Conservation (phyloP, 2,329 filamentous ascomycete species). For the Apiospora arundinis region DNA sequence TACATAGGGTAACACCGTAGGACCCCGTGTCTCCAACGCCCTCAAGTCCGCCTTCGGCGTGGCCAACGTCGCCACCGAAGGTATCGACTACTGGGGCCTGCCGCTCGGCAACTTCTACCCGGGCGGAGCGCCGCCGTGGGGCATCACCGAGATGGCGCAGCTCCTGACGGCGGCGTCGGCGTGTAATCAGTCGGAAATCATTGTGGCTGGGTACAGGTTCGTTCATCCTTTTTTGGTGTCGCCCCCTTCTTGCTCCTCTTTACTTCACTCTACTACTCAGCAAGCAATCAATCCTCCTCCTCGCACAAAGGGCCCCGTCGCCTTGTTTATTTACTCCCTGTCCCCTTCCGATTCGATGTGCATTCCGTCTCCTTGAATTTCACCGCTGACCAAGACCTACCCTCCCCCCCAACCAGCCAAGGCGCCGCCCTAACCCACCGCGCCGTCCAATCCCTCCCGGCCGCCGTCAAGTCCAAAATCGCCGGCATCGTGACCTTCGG, state of each 20-base stretch:
- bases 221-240: not conserved
- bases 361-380: too few relatives aligned
- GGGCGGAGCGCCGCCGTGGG: constrained; percentile 39
- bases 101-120: constrained; percentile 37
- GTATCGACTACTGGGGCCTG: constrained; percentile 37
- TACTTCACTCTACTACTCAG: too few relatives aligned
- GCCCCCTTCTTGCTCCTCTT: not conserved
- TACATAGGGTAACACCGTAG: constrained; percentile 34
- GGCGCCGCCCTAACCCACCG: constrained; percentile 47
- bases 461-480: constrained; percentile 36
- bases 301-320: too few relatives aligned
- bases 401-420: constrained; percentile 32
- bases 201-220: constrained; percentile 37
- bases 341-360: too few relatives aligned
- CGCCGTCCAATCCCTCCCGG: constrained; percentile 41
- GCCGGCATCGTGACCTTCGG: constrained; percentile 47
- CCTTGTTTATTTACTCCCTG: too few relatives aligned
- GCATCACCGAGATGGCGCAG: constrained; percentile 37
- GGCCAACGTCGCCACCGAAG: constrained; percentile 37
- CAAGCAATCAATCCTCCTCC: too few relatives aligned
- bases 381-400: not conserved
- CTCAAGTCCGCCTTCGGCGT: constrained; percentile 37
- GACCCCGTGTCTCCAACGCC: constrained; percentile 35
- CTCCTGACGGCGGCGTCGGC: constrained; percentile 34
- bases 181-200: constrained; percentile 36